Percentiles rank a stretch among this genome's conserved stretches.
Conservation (phyloP, 73 alveolate genomes). For the Paramecium sonneborni region DNA sequence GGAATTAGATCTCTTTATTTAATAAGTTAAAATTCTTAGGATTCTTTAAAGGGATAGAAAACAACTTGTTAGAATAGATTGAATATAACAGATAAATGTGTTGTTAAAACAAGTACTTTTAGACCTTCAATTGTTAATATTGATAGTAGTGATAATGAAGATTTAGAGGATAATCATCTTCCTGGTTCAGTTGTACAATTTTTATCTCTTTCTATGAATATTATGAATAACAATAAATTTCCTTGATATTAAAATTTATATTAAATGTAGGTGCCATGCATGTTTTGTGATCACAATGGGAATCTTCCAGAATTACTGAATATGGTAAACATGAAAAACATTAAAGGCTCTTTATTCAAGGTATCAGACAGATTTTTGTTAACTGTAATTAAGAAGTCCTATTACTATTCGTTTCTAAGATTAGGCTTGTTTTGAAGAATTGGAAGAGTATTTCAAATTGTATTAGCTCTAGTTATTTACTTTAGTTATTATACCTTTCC, state of each 20-base stretch:
- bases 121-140: background rate
- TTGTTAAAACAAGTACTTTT: background rate
- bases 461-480: background rate
- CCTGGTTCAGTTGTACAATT: background rate
- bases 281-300: background rate
- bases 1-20: background rate
- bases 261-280: background rate
- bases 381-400: background rate
- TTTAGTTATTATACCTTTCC: constrained; percentile 8
- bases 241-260: background rate
- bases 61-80: background rate
- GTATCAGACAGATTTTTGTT: background rate
- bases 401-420: background rate
- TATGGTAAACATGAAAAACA: background rate
- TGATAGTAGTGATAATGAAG: background rate
- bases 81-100: background rate
- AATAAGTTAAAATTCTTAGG: background rate
- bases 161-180: background rate
- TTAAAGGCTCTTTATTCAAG: background rate
- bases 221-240: background rate
- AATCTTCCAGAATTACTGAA: background rate
- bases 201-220: background rate
- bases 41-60: background rate
- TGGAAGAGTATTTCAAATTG: background rate
- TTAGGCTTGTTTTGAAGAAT: background rate